Evolutionary conservation across 2,329 filamentous ascomycete species (phyloP).

Genomic region (Fusarium sublunatum): DNA sequence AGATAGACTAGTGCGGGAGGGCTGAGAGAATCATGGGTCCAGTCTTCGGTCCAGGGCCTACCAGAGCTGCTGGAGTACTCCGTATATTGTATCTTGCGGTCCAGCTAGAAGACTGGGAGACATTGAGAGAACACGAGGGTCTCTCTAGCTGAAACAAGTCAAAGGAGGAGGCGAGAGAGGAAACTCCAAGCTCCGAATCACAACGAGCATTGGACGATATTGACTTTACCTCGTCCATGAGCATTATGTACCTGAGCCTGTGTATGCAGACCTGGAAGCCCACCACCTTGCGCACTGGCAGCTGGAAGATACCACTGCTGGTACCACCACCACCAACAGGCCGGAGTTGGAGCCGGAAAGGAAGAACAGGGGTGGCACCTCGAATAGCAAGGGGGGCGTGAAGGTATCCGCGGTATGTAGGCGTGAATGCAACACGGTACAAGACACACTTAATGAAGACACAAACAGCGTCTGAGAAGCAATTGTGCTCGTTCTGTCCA

Average conservation of each 20-base stretch:
- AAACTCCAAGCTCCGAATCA: neutral
- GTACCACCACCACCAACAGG: constrained; percentile 32
- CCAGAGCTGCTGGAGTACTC: constrained; percentile 16
- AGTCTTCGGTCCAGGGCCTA: constrained; percentile 33
- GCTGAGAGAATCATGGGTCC: constrained; percentile 52
- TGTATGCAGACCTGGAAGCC: constrained; percentile 25
- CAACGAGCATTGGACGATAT: neutral
- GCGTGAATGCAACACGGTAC: constrained; percentile 26
- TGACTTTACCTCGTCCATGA: no score
- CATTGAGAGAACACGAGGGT: constrained; percentile 4
- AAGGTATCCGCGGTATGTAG: neutral
- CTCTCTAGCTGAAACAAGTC: neutral
- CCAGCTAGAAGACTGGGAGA: constrained; percentile 13
- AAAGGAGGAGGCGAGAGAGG: neutral
- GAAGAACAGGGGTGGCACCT: constrained; percentile 33
- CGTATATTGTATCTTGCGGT: neutral
- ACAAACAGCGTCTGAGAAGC: constrained; percentile 24
- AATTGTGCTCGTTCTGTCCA: constrained; percentile 35
- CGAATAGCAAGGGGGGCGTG: constrained; percentile 21
- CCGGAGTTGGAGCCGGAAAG: constrained; percentile 43
- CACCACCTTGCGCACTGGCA: constrained; percentile 33
- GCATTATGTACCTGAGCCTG: neutral
- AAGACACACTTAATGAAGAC: constrained; percentile 36
- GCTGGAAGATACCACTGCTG: constrained; percentile 13
- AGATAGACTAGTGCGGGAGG: constrained; percentile 52